Evolutionary conservation across 106 monocot genomes (phyloP).

Genomic region (Triglochin maritima): DNA sequence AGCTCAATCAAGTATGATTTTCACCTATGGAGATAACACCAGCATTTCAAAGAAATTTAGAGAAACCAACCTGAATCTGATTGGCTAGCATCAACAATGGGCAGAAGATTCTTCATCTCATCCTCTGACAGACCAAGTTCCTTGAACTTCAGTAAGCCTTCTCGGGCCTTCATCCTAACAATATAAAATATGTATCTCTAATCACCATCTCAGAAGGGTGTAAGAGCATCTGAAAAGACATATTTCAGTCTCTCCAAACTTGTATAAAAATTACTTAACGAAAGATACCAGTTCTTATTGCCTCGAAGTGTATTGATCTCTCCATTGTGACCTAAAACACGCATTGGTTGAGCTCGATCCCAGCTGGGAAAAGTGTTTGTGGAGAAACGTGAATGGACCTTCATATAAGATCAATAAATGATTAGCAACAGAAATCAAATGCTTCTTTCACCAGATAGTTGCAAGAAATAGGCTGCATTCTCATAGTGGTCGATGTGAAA

Average conservation of each 20-base stretch:
- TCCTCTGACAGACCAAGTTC: constrained; percentile 55
- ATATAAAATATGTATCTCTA: neutral
- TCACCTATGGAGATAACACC: neutral
- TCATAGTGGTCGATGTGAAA: no score
- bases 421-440: constrained; percentile 4
- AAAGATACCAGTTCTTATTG: constrained; percentile 69
- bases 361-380: constrained; percentile 97
- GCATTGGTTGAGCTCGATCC: constrained; percentile 99
- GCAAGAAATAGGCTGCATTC: no score
- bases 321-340: constrained; percentile 92
- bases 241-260: neutral
- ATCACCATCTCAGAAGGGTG: neutral
- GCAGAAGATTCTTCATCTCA: constrained; percentile 66
- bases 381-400: constrained; percentile 94
- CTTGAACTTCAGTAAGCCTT: constrained; percentile 73
- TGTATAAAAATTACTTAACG: neutral
- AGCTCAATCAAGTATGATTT: no score
- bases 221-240: neutral
- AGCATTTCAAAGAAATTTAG: no score
- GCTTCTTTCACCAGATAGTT: no score
- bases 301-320: constrained; percentile 92
- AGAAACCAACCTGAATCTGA: constrained; percentile 75
- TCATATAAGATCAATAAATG: constrained; percentile 9
- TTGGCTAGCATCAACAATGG: constrained; percentile 84
- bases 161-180: constrained; percentile 87